A percentile compares a stretch with the other conserved stretches of the same genome.
These are phyloP conservation scores for Globisporangium lucens DNA, from an alignment of 352 stramenopile species.

Conservation along the genomic window DNA sequence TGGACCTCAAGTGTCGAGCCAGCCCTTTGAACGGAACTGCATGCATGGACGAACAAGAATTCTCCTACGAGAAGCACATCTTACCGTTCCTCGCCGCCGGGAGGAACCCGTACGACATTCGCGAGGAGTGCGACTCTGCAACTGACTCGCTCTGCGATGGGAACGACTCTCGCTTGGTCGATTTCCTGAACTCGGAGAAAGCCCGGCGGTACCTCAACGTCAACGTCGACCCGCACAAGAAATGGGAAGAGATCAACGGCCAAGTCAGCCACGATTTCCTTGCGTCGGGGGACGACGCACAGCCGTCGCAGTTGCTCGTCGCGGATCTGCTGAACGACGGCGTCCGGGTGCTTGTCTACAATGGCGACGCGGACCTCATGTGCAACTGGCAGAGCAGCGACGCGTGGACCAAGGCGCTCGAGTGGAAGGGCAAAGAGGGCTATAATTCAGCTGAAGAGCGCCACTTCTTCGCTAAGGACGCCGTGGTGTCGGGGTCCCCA, in stretches of 20 bases:
- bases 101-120: slow-evolving; percentile 43
- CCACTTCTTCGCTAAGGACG: slow-evolving; percentile 7
- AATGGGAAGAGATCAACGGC: neutral
- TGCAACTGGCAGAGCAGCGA: slow-evolving; percentile 93
- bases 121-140: slow-evolving; percentile 11
- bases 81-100: slow-evolving; percentile 17
- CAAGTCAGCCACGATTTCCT: neutral
- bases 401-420: slow-evolving; percentile 83
- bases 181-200: slow-evolving; percentile 6
- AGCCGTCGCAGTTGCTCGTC: slow-evolving; percentile 23
- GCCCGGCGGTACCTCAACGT: slow-evolving; percentile 12
- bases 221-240: neutral
- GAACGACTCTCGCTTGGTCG: neutral
- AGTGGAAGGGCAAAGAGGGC: slow-evolving; percentile 76
- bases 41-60: slow-evolving; percentile 1
- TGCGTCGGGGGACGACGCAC: neutral
- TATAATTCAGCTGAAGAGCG: slow-evolving; percentile 45
- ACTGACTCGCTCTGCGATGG: neutral
- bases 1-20: neutral
- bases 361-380: slow-evolving; percentile 92
- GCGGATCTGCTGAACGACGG: slow-evolving; percentile 59
- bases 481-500: neutral
- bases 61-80: slow-evolving; percentile 5
- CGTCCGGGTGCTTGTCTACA: slow-evolving; percentile 85
- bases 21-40: slow-evolving; percentile 1